Evolutionary conservation across 2,329 filamentous ascomycete genomes (phyloP), one percentile per base, ranked within the genome.

Genomic region (Cladobotryum protrusum): DNA sequence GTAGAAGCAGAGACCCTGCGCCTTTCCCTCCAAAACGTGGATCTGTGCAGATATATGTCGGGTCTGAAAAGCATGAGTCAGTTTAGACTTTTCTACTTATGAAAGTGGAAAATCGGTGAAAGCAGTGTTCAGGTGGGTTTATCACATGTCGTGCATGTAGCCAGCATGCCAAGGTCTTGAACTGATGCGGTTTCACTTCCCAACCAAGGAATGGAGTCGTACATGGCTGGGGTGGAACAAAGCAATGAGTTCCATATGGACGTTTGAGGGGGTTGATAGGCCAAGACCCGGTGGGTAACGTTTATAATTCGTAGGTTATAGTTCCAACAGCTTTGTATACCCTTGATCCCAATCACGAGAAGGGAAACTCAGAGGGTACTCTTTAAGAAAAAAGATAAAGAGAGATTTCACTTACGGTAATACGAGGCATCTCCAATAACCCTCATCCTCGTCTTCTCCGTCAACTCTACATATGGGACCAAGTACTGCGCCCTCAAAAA

Each of bases 1-100:
- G 50, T 17, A 69, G 58, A 18, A 73, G 59, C 17, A 54, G 47
- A 19, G 64, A 63, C 5, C 66, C 70, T 18, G 64, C 67, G 34
- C 70, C 70, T 47, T 54, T 63, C 12, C 67, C 61, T 20, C 62
- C 61, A 52, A 62, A 67, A 33, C 53, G 54, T 17, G 66, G 66
- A 54, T 68, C 59, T 19, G 64, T 67, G 56, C 70, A 73, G 47
- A 73, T 58, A 54, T 70, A 73, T 36, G 64, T 64, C 33, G 70
- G 62, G 48, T 70, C 67, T 58, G n/a, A 47, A 55, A 49, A 45
- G 45, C 50, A 45, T 49, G 33, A 44, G 54, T 50, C 40, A 46
- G 41, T 33, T 49, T 44, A 35, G 20, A 24, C 41, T 34, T 39
- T 1, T 5, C n/a, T 34, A 17, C 36, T 4, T 36, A 14, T 42